Conservation (phyloP, 441 rosid species). For the Eruca vesicaria region DNA sequence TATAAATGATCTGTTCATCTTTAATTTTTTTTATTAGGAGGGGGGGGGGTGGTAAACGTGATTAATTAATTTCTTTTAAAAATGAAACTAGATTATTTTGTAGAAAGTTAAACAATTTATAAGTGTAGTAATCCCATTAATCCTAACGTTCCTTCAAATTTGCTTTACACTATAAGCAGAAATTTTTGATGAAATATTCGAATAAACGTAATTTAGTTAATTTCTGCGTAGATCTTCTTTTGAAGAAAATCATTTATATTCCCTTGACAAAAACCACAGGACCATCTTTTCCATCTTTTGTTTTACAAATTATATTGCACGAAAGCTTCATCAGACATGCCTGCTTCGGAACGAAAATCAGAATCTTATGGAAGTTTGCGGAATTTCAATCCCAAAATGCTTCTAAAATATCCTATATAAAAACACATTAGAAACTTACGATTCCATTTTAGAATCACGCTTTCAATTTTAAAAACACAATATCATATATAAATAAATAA, state of each 20-base stretch:
- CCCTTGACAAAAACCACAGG: not conserved
- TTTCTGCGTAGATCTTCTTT: not conserved
- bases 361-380: no score
- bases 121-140: not conserved
- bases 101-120: not conserved
- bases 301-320: no score
- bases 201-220: not conserved
- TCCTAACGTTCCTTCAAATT: not conserved
- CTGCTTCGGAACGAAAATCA: no score
- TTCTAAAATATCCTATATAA: no score
- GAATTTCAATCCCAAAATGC: no score
- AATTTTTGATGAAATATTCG: not conserved
- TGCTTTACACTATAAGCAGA: not conserved
- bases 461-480: no score
- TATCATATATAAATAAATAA: no score
- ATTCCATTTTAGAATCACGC: no score
- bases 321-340: no score
- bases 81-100: not conserved
- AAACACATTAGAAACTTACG: no score
- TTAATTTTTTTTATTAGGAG: no score
- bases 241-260: not conserved
- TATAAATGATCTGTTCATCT: not conserved
- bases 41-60: no score
- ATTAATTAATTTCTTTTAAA: not conserved
- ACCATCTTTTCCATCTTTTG: not conserved